Conservation (phyloP, 768 basidiomycete species). For the Phallus indusiatus region DNA sequence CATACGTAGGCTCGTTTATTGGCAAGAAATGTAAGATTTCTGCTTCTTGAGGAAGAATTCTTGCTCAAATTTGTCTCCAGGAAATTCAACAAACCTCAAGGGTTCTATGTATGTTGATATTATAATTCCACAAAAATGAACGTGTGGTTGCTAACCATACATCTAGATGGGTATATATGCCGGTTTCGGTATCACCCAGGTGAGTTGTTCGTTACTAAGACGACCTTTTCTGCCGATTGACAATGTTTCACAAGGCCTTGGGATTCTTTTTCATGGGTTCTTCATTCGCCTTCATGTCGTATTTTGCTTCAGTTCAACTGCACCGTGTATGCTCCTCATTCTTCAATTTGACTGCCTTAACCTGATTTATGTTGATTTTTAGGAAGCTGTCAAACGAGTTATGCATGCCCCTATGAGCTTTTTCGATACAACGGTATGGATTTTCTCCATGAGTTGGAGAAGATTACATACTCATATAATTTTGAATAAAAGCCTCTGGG, state of each 20-base stretch:
- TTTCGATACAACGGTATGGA: conserved; percentile 70
- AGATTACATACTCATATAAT: neutral
- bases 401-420: conserved; percentile 85
- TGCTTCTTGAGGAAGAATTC: neutral
- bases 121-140: neutral
- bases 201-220: neutral
- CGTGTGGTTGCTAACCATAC: neutral
- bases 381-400: conserved; percentile 57
- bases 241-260: conserved; percentile 27
- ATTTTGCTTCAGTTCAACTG: conserved; percentile 63
- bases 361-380: neutral
- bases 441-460: neutral
- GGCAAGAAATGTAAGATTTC: conserved; percentile 53
- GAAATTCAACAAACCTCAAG: conserved; percentile 47
- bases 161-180: conserved; percentile 77
- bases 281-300: conserved; percentile 57
- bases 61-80: conserved; percentile 19
- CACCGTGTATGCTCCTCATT: conserved; percentile 36
- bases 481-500: conserved; percentile 51
- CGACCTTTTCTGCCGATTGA: neutral
- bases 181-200: conserved; percentile 59
- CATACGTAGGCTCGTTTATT: conserved; percentile 64
- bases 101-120: conserved; percentile 59
- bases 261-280: conserved; percentile 60
- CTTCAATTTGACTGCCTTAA: neutral